A percentile compares a stretch with the other conserved stretches of the same genome.
Evolutionary conservation across 2,329 filamentous ascomycete genomes (phyloP).

Genomic region (Pseudogymnoascus sp.): DNA sequence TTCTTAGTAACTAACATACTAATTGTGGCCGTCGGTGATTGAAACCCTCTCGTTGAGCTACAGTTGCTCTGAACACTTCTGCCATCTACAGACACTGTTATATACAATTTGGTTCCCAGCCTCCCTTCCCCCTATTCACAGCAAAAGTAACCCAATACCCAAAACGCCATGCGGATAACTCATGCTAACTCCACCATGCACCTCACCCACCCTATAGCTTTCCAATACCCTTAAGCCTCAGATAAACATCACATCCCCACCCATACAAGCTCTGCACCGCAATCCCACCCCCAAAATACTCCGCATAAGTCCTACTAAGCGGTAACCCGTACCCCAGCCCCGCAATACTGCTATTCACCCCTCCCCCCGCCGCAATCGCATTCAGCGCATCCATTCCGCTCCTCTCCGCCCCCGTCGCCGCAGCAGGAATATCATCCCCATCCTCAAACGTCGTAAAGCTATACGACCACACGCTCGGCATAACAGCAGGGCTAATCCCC

Average conservation of each 20-base stretch:
- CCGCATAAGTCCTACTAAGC: constrained; percentile 83
- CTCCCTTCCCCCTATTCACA: neutral
- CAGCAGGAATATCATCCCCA: constrained; percentile 37
- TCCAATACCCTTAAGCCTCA: constrained; percentile 54
- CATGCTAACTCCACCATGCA: neutral
- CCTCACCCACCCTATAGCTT: constrained; percentile 18
- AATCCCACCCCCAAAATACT: constrained; percentile 96
- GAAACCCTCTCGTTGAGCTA: neutral
- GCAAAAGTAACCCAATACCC: neutral
- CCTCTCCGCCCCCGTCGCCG: constrained; percentile 32
- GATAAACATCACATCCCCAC: constrained; percentile 65
- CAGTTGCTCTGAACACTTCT: neutral
- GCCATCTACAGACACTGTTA: neutral
- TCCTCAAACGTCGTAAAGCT: constrained; percentile 90
- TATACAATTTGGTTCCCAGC: neutral
- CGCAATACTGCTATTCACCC: constrained; percentile 74
- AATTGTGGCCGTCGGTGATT: neutral
- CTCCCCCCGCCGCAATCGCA: constrained; percentile 59
- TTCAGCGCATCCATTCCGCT: constrained; percentile 59
- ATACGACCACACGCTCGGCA: constrained; percentile 90
- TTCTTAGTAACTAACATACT: neutral
- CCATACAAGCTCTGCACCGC: constrained; percentile 91
- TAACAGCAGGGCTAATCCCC: constrained; percentile 75
- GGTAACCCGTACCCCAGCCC: constrained; percentile 90
- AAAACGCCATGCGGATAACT: neutral